Base-by-base conservation (phyloP, 2,329 filamentous ascomycete genomes). In the Ophioceras dolichostomum region DNA sequence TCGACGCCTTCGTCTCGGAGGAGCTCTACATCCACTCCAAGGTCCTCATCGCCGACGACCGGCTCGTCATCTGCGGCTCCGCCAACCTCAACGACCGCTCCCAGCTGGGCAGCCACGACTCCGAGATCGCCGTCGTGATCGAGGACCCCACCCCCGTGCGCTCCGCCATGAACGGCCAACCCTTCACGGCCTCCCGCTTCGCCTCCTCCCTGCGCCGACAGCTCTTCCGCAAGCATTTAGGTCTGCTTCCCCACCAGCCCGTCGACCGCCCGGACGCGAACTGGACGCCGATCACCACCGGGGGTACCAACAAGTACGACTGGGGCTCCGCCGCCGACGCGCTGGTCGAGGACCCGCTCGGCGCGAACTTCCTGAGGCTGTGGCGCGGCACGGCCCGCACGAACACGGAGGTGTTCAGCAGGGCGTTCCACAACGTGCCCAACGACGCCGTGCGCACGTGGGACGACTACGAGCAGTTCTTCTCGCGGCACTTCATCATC, bases 221-320 rank as follows among this genome's bases (percentile, higher is more conserved):
- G 53, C 72, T 94, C 42, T 94, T 85, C 75, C 77, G 86, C 49
- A 93, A 94, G 63, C 88, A 94, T 54, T 71, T 94, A 1, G 88
- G 87, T 34, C 68, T 94, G 9, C 66, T 93, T 12, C 78, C 80
- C 0, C 67, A 83, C 8, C 84, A 94, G 56, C 63, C 67, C 24
- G 77, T 79, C 49, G 81, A 79, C 41, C 60, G 58, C 10, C 71
- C 81, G 4, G 76, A 83, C 44, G 65, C 71, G 32, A 94, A 94
- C 58, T 88, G 85, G 48, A 75, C 79, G 37, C 84, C 86, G 0
- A 75, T 88, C 1, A 70, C 71, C 40, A 70, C 74, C 36, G 74
- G 73, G 32, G n/a, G n/a, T n/a, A 41, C 73, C 36, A 94, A 95
- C 58, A 61, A 74, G 26, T 82, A 83, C 53, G 75, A 83, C 54